Evolutionary conservation across 139 green algal genomes (phyloP).

Genomic region (Coelastrella sp.): DNA sequence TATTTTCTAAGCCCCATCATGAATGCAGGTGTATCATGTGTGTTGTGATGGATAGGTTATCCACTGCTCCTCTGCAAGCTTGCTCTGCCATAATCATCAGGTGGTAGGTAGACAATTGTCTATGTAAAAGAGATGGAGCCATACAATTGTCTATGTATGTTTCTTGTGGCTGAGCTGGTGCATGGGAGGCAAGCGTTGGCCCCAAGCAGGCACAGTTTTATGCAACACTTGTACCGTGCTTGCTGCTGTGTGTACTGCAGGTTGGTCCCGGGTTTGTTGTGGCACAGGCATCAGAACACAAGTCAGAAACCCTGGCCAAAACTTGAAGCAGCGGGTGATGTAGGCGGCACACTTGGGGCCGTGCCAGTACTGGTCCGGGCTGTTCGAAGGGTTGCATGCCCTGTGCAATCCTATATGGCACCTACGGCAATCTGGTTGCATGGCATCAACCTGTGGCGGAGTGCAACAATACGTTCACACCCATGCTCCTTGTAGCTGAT

Average conservation of each 20-base stretch:
- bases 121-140: too few relatives aligned
- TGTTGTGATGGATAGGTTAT: too few relatives aligned
- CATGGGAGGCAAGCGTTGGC: neutral
- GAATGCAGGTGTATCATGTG: too few relatives aligned
- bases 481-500: too few relatives aligned
- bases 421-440: neutral
- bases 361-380: too few relatives aligned
- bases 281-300: slow-evolving; percentile 67
- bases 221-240: neutral
- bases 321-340: slow-evolving; percentile 17
- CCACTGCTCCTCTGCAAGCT: too few relatives aligned
- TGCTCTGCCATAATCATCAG: too few relatives aligned
- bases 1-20: too few relatives aligned
- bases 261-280: slow-evolving; percentile 72
- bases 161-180: neutral
- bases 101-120: too few relatives aligned
- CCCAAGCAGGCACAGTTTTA: too few relatives aligned
- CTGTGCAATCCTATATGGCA: neutral
- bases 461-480: too few relatives aligned
- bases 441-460: neutral
- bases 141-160: neutral
- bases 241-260: slow-evolving; percentile 69
- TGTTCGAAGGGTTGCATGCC: too few relatives aligned
- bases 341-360: neutral
- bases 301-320: slow-evolving; percentile 69